Percentiles rank a stretch among this genome's conserved stretches.
Conservation (phyloP, 2,329 filamentous ascomycete genomes). For the Colletotrichum siamense region DNA sequence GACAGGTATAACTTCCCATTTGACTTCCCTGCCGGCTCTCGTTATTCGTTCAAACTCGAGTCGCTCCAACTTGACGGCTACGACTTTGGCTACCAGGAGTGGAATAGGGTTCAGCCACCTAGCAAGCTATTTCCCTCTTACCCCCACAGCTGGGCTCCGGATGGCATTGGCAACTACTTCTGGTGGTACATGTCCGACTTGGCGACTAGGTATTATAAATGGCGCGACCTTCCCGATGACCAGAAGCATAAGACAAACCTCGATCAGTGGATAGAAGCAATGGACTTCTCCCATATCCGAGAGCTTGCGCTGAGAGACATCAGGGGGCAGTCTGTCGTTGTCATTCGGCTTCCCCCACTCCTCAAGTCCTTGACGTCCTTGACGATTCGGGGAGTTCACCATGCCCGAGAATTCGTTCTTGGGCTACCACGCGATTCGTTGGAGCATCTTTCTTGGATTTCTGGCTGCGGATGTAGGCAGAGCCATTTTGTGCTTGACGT, state of each 20-base stretch:
- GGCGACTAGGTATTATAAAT: background rate
- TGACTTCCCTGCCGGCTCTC: background rate
- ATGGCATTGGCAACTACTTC: background rate
- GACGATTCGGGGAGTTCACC: background rate
- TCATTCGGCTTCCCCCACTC: background rate
- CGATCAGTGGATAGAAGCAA: background rate
- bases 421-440: background rate
- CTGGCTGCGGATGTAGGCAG: background rate
- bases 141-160: background rate
- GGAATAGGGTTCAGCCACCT: background rate
- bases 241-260: background rate
- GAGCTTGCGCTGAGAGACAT: background rate
- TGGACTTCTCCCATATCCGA: background rate
- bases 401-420: background rate
- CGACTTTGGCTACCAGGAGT: background rate
- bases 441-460: background rate
- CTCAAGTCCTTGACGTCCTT: background rate
- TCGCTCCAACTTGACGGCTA: background rate
- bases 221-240: background rate
- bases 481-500: background rate
- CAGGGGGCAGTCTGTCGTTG: background rate
- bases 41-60: background rate
- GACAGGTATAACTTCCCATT: background rate
- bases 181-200: background rate
- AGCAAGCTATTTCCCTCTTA: background rate